Percentiles rank a stretch among this genome's conserved stretches.
These are phyloP conservation scores for Pezicula rhizophila DNA, from an alignment of 2,329 filamentous ascomycete genomes.

Conservation along the genomic window DNA sequence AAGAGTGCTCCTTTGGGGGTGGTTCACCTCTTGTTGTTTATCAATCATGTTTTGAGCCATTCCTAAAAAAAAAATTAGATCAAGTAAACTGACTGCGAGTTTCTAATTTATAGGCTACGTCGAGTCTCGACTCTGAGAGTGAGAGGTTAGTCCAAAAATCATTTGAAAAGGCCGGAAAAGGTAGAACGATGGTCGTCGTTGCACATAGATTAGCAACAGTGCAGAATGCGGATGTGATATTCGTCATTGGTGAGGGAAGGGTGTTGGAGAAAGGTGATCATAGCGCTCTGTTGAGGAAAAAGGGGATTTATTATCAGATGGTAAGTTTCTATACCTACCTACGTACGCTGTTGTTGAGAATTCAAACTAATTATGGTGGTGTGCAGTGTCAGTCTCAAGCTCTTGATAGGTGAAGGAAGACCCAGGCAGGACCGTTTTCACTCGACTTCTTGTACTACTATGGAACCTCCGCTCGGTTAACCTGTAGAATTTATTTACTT, in stretches of 20 bases:
- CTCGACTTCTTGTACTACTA: too few species aligned
- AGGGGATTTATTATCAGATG: slow-evolving; percentile 6
- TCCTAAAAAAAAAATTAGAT: too few species aligned
- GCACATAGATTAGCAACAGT: slow-evolving; percentile 71
- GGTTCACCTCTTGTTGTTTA: too few species aligned
- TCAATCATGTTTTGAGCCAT: too few species aligned
- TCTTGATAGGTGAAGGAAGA: background rate
- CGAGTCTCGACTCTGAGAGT: slow-evolving; percentile 45
- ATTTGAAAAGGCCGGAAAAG: slow-evolving; percentile 54
- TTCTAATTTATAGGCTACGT: slow-evolving; percentile 38
- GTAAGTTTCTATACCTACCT: background rate
- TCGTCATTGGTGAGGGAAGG: slow-evolving; percentile 4
- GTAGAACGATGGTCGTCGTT: slow-evolving; percentile 68
- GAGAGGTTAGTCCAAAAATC: slow-evolving; percentile 54
- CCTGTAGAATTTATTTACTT: too few species aligned
- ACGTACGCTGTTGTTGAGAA: too few species aligned
- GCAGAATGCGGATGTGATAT: slow-evolving; percentile 56
- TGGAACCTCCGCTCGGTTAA: too few species aligned
- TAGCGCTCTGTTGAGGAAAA: background rate
- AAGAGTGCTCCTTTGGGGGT: too few species aligned
- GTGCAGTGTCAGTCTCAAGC: background rate
- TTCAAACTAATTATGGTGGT: too few species aligned
- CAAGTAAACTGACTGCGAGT: too few species aligned
- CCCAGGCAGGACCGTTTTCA: too few species aligned
- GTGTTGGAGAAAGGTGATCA: slow-evolving; percentile 4